phyloP scores from a whole-genome alignment of 2,329 filamentous ascomycete genomes.

The Cryphonectria parasitica region DNA sequence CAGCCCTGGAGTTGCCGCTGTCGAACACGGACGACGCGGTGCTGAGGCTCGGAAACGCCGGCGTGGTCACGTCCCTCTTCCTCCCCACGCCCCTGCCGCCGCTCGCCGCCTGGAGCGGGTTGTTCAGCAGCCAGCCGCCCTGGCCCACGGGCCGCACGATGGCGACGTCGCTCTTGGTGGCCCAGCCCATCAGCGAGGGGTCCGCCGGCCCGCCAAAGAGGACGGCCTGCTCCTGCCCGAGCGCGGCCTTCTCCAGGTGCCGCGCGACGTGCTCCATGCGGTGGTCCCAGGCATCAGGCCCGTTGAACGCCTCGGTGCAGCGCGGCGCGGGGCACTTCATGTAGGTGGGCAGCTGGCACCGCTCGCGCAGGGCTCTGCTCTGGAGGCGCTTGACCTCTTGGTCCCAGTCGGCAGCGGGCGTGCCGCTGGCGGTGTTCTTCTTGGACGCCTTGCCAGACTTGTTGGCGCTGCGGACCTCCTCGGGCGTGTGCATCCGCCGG shows the following conservation, averaged over 20 bases:
- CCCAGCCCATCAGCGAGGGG: slow-evolving; percentile 46
- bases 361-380: slow-evolving; percentile 59
- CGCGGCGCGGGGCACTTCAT: slow-evolving; percentile 65
- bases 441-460: slow-evolving; percentile 32
- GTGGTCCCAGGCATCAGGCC: slow-evolving; percentile 72
- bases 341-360: slow-evolving; percentile 63
- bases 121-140: slow-evolving; percentile 41
- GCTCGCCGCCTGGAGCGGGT: slow-evolving; percentile 33
- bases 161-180: slow-evolving; percentile 41
- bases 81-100: slow-evolving; percentile 20
- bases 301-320: slow-evolving; percentile 65
- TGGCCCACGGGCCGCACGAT: slow-evolving; percentile 39
- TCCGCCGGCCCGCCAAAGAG: slow-evolving; percentile 47
- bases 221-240: slow-evolving; percentile 39
- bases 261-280: slow-evolving; percentile 86
- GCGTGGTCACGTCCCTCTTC: slow-evolving; percentile 16
- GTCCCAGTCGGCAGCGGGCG: slow-evolving; percentile 47
- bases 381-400: slow-evolving; percentile 60
- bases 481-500: slow-evolving; percentile 77
- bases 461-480: slow-evolving; percentile 44
- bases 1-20: background rate
- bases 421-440: slow-evolving; percentile 2
- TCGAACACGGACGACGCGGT: background rate
- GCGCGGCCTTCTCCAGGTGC: slow-evolving; percentile 67
- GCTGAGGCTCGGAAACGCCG: slow-evolving; percentile 5